phyloP scores from a whole-genome alignment of 345 rosid species.

The Brassica carinata region DNA sequence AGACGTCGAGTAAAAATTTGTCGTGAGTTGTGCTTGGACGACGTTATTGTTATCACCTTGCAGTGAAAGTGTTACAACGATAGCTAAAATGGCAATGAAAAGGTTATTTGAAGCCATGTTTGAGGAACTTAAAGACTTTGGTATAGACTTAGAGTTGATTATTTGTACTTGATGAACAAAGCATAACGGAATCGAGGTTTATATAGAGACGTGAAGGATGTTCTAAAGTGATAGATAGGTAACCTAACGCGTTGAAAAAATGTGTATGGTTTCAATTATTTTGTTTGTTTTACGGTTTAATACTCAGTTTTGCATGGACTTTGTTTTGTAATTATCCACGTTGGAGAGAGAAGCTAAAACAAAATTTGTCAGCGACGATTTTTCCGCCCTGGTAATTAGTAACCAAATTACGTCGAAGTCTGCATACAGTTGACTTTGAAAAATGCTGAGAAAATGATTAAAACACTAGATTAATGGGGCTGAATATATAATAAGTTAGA shows the following conservation, averaged over 20 bases:
- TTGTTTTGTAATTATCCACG: slow-evolving; percentile 6
- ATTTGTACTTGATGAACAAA: slow-evolving; percentile 19
- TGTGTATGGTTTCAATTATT: slow-evolving; percentile 16
- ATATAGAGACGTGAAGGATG: slow-evolving; percentile 48
- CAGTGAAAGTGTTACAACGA: slow-evolving; percentile 34
- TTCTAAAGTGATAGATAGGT: slow-evolving; percentile 46
- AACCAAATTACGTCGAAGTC: neutral
- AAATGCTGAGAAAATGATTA: neutral
- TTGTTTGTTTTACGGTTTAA: slow-evolving; percentile 5
- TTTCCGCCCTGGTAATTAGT: neutral
- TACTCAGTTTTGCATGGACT: slow-evolving; percentile 21
- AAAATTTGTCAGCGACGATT: slow-evolving; percentile 4
- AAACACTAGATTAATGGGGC: neutral
- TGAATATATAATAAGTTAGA: neutral
- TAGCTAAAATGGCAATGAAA: slow-evolving; percentile 36
- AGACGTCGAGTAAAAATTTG: slow-evolving; percentile 61
- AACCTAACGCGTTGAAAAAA: slow-evolving; percentile 64
- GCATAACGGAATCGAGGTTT: slow-evolving; percentile 30
- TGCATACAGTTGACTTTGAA: slow-evolving; percentile 8
- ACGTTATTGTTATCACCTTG: slow-evolving; percentile 34
- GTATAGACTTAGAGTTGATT: slow-evolving; percentile 20
- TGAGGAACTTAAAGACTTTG: slow-evolving; percentile 7
- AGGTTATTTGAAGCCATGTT: slow-evolving; percentile 38
- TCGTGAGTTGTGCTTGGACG: slow-evolving; percentile 69
- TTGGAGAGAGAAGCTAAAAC: slow-evolving; percentile 6